Percentiles rank a stretch among this genome's conserved stretches.
Conservation (phyloP, 495 filamentous ascomycete species). For the Annulohypoxylon bovei region DNA sequence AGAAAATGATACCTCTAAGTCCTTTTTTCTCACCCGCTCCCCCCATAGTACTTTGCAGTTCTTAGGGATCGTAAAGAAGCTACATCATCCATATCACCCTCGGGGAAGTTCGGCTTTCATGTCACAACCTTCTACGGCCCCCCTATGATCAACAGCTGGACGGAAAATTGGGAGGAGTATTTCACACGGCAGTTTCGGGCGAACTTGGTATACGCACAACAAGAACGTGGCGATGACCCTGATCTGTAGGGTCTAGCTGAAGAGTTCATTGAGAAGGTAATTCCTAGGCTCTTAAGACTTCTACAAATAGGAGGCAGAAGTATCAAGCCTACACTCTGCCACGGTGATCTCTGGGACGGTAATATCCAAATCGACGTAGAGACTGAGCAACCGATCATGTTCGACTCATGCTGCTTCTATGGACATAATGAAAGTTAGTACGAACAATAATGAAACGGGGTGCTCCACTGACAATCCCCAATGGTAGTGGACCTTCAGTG, state of each 20-base stretch:
- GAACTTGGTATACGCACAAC: background rate
- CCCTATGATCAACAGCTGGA: slow-evolving; percentile 54
- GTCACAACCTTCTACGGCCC: slow-evolving; percentile 56
- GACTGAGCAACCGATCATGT: slow-evolving; percentile 50
- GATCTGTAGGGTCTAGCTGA: background rate
- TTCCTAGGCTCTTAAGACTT: slow-evolving; percentile 44
- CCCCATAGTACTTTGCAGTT: slow-evolving; percentile 51
- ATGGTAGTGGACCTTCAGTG: slow-evolving; percentile 23
- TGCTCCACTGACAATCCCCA: background rate
- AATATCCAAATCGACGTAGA: slow-evolving; percentile 52
- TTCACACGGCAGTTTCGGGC: slow-evolving; percentile 39
- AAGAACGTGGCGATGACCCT: background rate
- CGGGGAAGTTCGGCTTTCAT: slow-evolving; percentile 63
- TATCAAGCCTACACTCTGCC: slow-evolving; percentile 57
- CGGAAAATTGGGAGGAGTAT: slow-evolving; percentile 57
- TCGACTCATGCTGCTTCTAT: slow-evolving; percentile 58
- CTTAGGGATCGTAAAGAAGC: slow-evolving; percentile 43
- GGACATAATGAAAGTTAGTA: slow-evolving; percentile 58
- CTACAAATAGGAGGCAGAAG: slow-evolving; percentile 52
- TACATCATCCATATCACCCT: slow-evolving; percentile 56
- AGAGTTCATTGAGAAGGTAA: background rate
- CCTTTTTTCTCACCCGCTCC: slow-evolving; percentile 41
- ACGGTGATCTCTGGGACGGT: slow-evolving; percentile 59
- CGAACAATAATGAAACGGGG: background rate
- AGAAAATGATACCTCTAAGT: slow-evolving; percentile 8